Conservation (phyloP, 768 basidiomycete species). For the Clitopilus hobsonii region DNA sequence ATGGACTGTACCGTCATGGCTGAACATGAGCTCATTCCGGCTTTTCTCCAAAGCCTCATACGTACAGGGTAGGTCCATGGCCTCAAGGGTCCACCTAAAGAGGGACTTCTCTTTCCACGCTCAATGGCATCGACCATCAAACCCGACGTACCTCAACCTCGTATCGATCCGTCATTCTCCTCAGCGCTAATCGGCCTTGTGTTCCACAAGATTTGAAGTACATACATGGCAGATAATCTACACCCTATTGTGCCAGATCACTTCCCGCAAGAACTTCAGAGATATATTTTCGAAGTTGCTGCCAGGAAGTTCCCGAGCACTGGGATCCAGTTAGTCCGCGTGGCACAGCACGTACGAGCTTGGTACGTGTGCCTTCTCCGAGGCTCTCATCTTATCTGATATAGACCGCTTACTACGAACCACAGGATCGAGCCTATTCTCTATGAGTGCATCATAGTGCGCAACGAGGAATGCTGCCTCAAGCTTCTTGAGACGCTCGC, state of each 20-base stretch:
- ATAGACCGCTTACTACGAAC: background rate
- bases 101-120: background rate
- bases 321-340: conserved; percentile 17
- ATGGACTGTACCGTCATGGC: too few relatives aligned
- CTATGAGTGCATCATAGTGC: conserved; percentile 21
- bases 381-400: background rate
- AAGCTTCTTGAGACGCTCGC: conserved; percentile 14
- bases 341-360: conserved; percentile 17
- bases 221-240: background rate
- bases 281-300: conserved; percentile 20
- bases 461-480: conserved; percentile 11
- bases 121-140: background rate
- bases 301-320: conserved; percentile 14
- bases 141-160: background rate
- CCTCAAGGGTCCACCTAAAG: background rate
- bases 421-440: conserved; percentile 23
- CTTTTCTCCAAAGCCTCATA: background rate
- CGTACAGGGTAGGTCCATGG: too few relatives aligned
- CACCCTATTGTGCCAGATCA: background rate
- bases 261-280: conserved; percentile 20
- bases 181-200: background rate
- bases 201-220: background rate
- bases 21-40: background rate
- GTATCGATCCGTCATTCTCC: background rate
- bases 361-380: conserved; percentile 16